A percentile compares a stretch with the other conserved stretches of the same genome.
Conservation (phyloP, 768 basidiomycete species). For the Crepidotus variabilis region DNA sequence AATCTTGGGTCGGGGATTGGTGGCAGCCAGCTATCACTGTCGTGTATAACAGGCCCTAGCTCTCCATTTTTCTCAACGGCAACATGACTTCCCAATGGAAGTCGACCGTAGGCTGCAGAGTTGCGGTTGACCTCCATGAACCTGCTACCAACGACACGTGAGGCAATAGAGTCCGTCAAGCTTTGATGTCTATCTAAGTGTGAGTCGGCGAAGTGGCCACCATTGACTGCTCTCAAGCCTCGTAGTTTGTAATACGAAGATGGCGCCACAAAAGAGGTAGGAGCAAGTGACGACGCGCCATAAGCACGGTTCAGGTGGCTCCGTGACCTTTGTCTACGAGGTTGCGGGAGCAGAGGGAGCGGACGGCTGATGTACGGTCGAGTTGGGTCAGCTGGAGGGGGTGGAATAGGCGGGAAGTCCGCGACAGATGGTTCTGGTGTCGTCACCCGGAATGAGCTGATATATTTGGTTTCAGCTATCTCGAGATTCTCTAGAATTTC, state of each 20-base stretch:
- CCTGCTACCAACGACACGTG: constrained; percentile 61
- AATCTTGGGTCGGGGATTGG: constrained; percentile 50
- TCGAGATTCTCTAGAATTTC: constrained; percentile 77
- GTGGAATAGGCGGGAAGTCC: constrained; percentile 44
- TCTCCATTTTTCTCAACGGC: constrained; percentile 49
- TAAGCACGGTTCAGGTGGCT: constrained; percentile 60
- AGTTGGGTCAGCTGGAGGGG: constrained; percentile 34
- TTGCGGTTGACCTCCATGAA: constrained; percentile 72
- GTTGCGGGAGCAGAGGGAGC: constrained; percentile 43
- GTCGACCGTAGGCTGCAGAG: constrained; percentile 51
- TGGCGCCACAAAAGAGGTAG: constrained; percentile 76
- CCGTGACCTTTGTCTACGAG: constrained; percentile 35
- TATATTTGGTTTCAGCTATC: constrained; percentile 76
- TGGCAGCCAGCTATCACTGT: constrained; percentile 32
- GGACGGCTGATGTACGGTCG: constrained; percentile 69
- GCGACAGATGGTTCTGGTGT: constrained; percentile 72
- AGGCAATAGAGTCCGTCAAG: constrained; percentile 56
- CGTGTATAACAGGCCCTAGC: constrained; percentile 33
- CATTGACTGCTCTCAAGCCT: constrained; percentile 54
- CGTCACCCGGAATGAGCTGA: constrained; percentile 67
- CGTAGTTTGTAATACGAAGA: constrained; percentile 77
- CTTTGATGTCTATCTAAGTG: constrained; percentile 37
- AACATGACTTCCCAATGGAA: constrained; percentile 59
- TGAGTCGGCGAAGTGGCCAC: constrained; percentile 51
- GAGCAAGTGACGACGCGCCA: constrained; percentile 65